Percentiles rank a stretch among this genome's conserved stretches.
Conservation (phyloP, 306 rosid genomes). For the Fagus sylvatica region DNA sequence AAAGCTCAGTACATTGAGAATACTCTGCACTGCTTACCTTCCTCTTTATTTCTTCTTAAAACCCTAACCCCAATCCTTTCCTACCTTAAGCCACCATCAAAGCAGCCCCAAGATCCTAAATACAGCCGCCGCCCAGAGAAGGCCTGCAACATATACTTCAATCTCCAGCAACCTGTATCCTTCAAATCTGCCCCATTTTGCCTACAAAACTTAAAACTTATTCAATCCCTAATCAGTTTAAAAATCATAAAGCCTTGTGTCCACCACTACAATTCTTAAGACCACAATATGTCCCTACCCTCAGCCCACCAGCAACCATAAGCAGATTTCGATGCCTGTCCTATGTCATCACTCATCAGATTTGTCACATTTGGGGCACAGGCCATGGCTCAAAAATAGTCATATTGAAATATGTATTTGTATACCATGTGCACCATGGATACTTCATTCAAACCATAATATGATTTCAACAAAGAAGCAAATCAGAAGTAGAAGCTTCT, state of each 20-base stretch:
- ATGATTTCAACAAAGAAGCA: no score
- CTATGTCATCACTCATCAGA: not conserved
- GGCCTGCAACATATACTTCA: not conserved
- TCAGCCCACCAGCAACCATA: no score
- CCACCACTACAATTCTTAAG: no score
- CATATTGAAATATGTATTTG: not conserved
- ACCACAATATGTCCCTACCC: no score
- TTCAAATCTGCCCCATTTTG: no score
- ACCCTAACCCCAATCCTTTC: not conserved
- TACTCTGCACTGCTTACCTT: no score
- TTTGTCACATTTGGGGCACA: not conserved
- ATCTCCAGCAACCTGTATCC: not conserved
- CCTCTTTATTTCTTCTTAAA: not conserved
- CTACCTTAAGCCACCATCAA: not conserved
- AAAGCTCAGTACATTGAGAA: no score
- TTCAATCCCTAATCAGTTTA: no score
- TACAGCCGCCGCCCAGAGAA: not conserved
- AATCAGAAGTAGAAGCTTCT: no score
- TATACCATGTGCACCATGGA: no score
- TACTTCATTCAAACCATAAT: not conserved
- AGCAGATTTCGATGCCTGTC: not conserved
- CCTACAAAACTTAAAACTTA: no score
- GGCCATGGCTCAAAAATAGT: not conserved
- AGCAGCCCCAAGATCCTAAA: not conserved
- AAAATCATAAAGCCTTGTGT: no score